Conservation (phyloP, 371 early-diverging fungal species). For the Basidiobolus meristosporus region DNA sequence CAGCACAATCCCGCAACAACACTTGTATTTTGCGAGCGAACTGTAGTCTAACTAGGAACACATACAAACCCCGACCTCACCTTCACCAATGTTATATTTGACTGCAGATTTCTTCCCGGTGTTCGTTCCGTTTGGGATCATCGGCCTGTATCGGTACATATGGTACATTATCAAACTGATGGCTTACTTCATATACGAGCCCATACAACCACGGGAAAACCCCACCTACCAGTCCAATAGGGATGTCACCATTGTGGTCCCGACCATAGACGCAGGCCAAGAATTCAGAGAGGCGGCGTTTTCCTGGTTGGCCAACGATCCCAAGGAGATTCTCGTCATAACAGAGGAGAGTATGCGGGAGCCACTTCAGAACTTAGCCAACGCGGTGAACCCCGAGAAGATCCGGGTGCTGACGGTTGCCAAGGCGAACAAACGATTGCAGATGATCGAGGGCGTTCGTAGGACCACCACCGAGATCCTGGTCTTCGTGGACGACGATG, state of each 20-base stretch:
- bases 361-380: slow-evolving; percentile 20
- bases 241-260: slow-evolving; percentile 55
- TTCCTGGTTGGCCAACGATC: slow-evolving; percentile 43
- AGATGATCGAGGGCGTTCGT: slow-evolving; percentile 51
- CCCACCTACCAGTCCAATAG: slow-evolving; percentile 24
- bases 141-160: slow-evolving; percentile 53
- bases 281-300: slow-evolving; percentile 43
- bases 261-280: slow-evolving; percentile 58
- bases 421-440: slow-evolving; percentile 40
- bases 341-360: slow-evolving; percentile 29
- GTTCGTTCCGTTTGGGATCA: slow-evolving; percentile 48
- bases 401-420: slow-evolving; percentile 28
- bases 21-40: too few species aligned
- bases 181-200: slow-evolving; percentile 29
- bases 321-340: slow-evolving; percentile 36
- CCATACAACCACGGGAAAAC: slow-evolving; percentile 20
- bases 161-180: slow-evolving; percentile 39
- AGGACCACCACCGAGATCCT: slow-evolving; percentile 39
- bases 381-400: slow-evolving; percentile 17
- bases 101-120: slow-evolving; percentile 49
- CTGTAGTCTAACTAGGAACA: too few species aligned
- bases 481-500: slow-evolving; percentile 61
- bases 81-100: slow-evolving; percentile 48
- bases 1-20: too few species aligned
- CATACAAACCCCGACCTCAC: too few species aligned